Base-by-base conservation (phyloP, 148 eudicot genomes). In the Beta vulgaris region DNA sequence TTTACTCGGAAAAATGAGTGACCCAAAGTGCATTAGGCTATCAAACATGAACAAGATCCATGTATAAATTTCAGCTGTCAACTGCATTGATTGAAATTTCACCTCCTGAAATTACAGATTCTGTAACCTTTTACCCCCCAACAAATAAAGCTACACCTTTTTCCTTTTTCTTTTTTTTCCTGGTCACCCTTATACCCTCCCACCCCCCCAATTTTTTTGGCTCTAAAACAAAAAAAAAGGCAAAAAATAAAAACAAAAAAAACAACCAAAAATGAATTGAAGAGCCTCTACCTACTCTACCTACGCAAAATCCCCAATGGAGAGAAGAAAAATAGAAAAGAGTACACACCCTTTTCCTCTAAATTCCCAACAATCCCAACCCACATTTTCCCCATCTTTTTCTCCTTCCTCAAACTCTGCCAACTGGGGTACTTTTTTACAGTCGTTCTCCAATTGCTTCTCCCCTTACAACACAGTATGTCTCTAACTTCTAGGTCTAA, bases 201-300 rank as follows among this genome's bases (percentile, higher is more conserved):
- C n/a, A n/a, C n/a, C n/a, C n/a, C n/a, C n/a, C n/a, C n/a, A n/a
- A n/a, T 23, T 73, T 64, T 39, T 79, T 71, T 63, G 67, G 68
- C 80, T 83, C 69, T 75, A 71, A 77, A 48, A 15, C 42, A 55
- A 69, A 77, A 76, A 84, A n/a, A 63, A 29, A 43, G 53, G 73
- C 15, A 68, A 66, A 74, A 77, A 81, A 59, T 74, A 81, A 82
- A 18, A 39, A 77, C 39, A 42, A 73, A 78, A 88, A 36, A 68
- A 75, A 71, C 75, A 74, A 75, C 85, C 79, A 85, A 78, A 85
- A 88, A 86, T 82, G 88, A 92, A 90, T 85, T 81, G 82, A 84
- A 66, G 76, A 82, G 76, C 84, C 84, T 85, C 83, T 81, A 86
- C 79, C 87, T 81, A 82, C 69, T 64, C 75, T 70, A 82, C 80